Conservation (phyloP, 1,284 basidiomycete species). For the Butyriboletus appendiculatus region DNA sequence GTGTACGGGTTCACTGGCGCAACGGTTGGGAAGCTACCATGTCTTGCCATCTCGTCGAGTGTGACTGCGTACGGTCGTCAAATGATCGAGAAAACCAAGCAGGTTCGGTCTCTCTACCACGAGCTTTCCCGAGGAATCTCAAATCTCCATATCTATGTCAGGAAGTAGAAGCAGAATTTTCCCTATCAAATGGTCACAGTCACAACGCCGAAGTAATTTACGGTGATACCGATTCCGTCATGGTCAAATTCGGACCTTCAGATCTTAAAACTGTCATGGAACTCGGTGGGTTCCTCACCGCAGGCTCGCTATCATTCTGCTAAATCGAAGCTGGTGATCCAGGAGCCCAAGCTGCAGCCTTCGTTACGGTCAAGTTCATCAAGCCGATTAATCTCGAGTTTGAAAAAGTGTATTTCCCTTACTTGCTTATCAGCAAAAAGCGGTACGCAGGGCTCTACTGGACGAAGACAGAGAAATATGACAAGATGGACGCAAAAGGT, state of each 20-base stretch:
- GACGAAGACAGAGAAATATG: constrained; percentile 91
- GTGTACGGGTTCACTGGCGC: constrained; percentile 98
- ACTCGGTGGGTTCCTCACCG: constrained; percentile 56
- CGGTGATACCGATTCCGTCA: constrained; percentile 97
- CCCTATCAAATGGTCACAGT: constrained; percentile 79
- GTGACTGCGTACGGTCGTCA: constrained; percentile 92
- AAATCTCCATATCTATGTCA: constrained; percentile 28
- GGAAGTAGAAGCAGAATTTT: constrained; percentile 91
- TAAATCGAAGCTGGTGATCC: constrained; percentile 3
- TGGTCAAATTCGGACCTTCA: constrained; percentile 91
- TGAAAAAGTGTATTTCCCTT: constrained; percentile 98
- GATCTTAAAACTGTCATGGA: constrained; percentile 87
- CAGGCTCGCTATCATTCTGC: neutral
- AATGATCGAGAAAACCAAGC: constrained; percentile 96
- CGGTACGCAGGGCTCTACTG: constrained; percentile 96
- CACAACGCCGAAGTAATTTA: constrained; percentile 94
- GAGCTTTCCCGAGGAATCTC: neutral
- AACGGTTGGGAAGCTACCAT: constrained; percentile 92
- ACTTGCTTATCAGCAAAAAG: constrained; percentile 96
- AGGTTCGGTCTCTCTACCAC: constrained; percentile 44
- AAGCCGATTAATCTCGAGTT: constrained; percentile 98
- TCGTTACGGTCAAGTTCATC: constrained; percentile 91
- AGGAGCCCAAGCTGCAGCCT: constrained; percentile 93
- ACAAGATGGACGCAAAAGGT: constrained; percentile 99
- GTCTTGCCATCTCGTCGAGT: constrained; percentile 91